Evolutionary conservation across 2,329 filamentous ascomycete genomes (phyloP).

Genomic region (Sporothrix schenckii): DNA sequence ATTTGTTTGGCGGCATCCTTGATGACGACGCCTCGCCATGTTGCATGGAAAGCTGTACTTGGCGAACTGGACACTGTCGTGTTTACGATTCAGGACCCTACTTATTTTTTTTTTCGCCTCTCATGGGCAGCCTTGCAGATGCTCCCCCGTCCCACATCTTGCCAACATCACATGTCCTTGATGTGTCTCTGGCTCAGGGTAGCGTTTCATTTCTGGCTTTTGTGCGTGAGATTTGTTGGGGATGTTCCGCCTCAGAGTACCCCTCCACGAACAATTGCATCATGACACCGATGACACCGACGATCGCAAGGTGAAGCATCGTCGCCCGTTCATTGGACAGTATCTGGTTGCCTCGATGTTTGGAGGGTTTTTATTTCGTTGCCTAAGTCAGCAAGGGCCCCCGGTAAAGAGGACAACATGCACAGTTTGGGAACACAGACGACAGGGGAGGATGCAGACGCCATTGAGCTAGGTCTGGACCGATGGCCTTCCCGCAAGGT

Average conservation of each 20-base stretch:
- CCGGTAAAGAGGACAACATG: not conserved
- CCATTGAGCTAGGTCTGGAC: not conserved
- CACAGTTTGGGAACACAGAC: not conserved
- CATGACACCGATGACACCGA: not conserved
- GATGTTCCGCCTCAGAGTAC: not conserved
- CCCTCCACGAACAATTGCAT: not conserved
- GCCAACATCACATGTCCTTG: not conserved
- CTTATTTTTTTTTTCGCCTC: not conserved
- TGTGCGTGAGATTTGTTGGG: not conserved
- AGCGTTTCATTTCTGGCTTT: not conserved
- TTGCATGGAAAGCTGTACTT: not conserved
- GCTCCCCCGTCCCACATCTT: not conserved
- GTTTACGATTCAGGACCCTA: not conserved
- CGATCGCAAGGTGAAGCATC: not conserved
- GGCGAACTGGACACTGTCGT: not conserved
- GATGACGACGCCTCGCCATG: not conserved
- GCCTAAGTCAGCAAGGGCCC: slow-evolving; percentile 9
- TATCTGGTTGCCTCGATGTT: slow-evolving; percentile 14
- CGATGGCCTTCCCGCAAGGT: not conserved
- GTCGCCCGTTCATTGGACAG: not conserved
- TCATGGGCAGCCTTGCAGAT: slow-evolving; percentile 11
- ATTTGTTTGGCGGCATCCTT: not conserved
- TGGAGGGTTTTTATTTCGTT: not conserved
- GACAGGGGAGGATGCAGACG: not conserved
- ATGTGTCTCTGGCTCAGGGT: not conserved